phyloP scores from a whole-genome alignment of 2,329 filamentous ascomycete genomes.

The Penicillium rolfsii region DNA sequence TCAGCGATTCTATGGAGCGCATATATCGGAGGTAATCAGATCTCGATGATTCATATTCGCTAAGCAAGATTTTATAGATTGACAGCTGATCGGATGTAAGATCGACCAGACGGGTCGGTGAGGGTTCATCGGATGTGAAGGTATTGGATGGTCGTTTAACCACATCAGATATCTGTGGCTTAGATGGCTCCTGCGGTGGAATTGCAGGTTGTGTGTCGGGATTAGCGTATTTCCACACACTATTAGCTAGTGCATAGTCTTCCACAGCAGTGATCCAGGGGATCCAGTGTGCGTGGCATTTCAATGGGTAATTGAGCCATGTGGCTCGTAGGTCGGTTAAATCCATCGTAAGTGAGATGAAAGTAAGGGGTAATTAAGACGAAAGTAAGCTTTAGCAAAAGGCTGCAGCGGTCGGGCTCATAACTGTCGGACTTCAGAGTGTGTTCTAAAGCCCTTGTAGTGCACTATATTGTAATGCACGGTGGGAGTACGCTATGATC shows the following conservation, averaged over 20 bases:
- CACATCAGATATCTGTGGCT: neutral
- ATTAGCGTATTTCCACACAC: neutral
- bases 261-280: neutral
- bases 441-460: no score
- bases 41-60: no score
- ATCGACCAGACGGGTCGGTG: neutral
- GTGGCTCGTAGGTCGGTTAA: neutral
- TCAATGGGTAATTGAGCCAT: neutral
- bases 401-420: neutral
- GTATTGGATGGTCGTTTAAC: no score
- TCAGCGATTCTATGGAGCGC: no score
- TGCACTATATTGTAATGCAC: no score
- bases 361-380: neutral
- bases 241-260: neutral
- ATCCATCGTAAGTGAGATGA: neutral
- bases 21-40: no score
- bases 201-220: neutral
- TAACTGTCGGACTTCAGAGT: neutral
- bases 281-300: neutral
- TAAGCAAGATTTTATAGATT: neutral
- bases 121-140: neutral
- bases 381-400: neutral
- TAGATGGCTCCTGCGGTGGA: neutral
- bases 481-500: no score
- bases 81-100: neutral